Conservation (phyloP, 768 basidiomycete species). For the Lactifluus hygrophoroides region DNA sequence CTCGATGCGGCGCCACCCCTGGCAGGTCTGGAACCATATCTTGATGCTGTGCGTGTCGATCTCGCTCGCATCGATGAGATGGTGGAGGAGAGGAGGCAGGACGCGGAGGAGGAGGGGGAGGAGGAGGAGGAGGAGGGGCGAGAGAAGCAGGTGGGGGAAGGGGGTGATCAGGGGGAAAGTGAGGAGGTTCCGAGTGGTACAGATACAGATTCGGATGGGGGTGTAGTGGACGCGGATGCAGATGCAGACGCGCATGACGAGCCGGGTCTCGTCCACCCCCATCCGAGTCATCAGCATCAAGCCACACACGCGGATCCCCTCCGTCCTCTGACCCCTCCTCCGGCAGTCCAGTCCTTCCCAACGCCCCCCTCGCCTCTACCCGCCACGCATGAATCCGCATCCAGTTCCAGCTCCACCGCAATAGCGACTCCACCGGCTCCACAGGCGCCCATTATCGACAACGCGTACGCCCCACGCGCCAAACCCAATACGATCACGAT, state of each 20-base stretch:
- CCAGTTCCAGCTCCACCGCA: neutral
- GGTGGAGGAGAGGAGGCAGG: neutral
- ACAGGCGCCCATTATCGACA: neutral
- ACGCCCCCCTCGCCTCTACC: neutral
- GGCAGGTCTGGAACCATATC: conserved; percentile 6
- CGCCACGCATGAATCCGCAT: neutral
- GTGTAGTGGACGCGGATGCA: neutral
- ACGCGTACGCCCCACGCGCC: neutral
- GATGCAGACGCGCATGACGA: conserved; percentile 1
- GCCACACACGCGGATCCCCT: neutral
- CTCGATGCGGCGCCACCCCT: conserved; percentile 3
- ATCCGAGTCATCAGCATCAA: neutral
- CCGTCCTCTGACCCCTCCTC: too few species aligned
- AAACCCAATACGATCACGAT: too few species aligned
- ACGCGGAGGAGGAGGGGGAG: neutral
- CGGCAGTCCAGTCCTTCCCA: too few species aligned
- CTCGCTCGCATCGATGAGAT: conserved; percentile 3
- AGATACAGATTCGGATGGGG: neutral
- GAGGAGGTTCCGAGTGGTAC: neutral
- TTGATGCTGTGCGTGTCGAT: neutral
- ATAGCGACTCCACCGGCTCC: neutral
- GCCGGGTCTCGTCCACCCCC: conserved; percentile 1
- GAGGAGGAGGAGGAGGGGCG: neutral
- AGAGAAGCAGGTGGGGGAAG: neutral
- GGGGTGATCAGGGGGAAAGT: neutral